Percentiles rank a stretch among this genome's conserved stretches.
phyloP scores from a whole-genome alignment of 2,329 filamentous ascomycete genomes.

The Neonectria faginata region DNA sequence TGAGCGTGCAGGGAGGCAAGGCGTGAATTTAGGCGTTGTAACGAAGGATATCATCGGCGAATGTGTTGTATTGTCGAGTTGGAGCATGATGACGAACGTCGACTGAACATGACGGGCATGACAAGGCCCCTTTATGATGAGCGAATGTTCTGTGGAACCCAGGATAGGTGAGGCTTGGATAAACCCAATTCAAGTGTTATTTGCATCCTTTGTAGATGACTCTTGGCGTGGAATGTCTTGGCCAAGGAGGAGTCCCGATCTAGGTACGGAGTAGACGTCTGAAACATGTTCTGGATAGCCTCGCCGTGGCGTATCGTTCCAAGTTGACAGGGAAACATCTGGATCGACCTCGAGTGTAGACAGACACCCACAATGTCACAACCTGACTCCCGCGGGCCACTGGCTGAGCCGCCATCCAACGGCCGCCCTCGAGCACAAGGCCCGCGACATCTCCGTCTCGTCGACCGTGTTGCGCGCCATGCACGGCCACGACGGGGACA shows the following conservation, averaged over 20 bases:
- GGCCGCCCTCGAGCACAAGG: neutral
- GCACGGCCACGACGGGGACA: too few relatives aligned
- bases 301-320: too few relatives aligned
- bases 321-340: too few relatives aligned
- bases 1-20: neutral
- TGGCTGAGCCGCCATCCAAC: too few relatives aligned
- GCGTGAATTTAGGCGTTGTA: constrained; percentile 7
- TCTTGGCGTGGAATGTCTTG: neutral
- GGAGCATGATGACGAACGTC: neutral
- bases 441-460: neutral
- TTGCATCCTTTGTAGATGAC: too few relatives aligned
- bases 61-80: neutral
- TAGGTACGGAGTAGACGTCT: too few relatives aligned
- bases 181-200: neutral
- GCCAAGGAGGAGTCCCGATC: neutral
- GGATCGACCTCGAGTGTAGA: too few relatives aligned
- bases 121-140: neutral
- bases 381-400: neutral
- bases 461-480: neutral
- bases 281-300: too few relatives aligned
- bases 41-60: constrained; percentile 5
- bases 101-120: neutral
- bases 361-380: neutral
- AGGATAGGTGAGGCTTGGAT: neutral
- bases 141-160: too few relatives aligned